Conservation (phyloP, 225 moss, liverwort and hornwort genomes). For the Bryoerythrophyllum caledonicum region DNA sequence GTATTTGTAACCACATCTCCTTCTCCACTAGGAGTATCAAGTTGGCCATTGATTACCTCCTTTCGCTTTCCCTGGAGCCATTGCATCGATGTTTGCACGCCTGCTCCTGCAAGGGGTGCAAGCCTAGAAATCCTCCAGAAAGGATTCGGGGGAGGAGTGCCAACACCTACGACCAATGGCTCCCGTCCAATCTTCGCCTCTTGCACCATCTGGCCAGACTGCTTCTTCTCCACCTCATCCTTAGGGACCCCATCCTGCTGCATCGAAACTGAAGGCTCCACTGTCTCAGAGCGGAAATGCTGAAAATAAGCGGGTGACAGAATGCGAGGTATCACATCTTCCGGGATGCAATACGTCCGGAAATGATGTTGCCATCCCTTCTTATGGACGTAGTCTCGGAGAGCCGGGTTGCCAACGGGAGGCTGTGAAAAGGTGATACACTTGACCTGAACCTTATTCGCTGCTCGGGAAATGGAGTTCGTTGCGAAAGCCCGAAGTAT, state of each 20-base stretch:
- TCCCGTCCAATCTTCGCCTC: slow-evolving; percentile 37
- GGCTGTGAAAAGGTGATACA: slow-evolving; percentile 99
- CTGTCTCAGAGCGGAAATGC: slow-evolving; percentile 76
- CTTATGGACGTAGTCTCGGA: slow-evolving; percentile 90
- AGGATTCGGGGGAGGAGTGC: slow-evolving; percentile 63
- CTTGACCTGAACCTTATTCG: slow-evolving; percentile 83
- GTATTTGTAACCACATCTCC: slow-evolving; percentile 29
- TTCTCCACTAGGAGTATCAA: slow-evolving; percentile 36
- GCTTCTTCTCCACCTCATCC: slow-evolving; percentile 37
- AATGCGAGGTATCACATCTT: slow-evolving; percentile 94
- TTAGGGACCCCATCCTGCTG: slow-evolving; percentile 37
- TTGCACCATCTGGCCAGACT: slow-evolving; percentile 24
- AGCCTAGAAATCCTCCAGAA: slow-evolving; percentile 87
- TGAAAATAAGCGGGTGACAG: slow-evolving; percentile 97
- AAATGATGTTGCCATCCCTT: slow-evolving; percentile 99
- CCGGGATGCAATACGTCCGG: slow-evolving; percentile 92
- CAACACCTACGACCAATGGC: slow-evolving; percentile 74
- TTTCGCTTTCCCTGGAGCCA: slow-evolving; percentile 64
- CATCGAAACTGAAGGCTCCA: slow-evolving; percentile 23
- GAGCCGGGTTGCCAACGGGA: slow-evolving; percentile 94
- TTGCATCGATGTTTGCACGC: slow-evolving; percentile 64
- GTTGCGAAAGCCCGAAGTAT: slow-evolving; percentile 81
- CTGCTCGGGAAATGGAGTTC: slow-evolving; percentile 65
- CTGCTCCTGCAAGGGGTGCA: slow-evolving; percentile 71
- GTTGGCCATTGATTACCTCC: slow-evolving; percentile 34